Percentiles rank a stretch among this genome's conserved stretches.
Conservation (phyloP, 257 asterid genomes). For the Solanum clarkiae region DNA sequence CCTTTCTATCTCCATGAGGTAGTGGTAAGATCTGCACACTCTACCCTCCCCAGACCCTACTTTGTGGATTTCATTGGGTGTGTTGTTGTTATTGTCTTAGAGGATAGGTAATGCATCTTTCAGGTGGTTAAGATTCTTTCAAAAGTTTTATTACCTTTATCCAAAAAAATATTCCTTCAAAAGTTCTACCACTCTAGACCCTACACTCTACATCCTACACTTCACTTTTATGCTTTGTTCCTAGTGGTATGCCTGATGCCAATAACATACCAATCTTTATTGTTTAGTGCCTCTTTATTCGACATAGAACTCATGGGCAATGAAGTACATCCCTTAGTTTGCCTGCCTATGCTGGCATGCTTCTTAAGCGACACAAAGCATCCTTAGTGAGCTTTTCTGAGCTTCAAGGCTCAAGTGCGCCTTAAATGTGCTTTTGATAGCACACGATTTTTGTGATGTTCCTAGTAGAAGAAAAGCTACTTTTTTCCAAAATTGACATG, state of each 20-base stretch:
- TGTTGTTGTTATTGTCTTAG: not conserved
- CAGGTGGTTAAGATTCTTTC: not conserved
- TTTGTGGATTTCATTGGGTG: no score
- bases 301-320: not conserved
- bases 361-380: not conserved
- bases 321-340: not conserved
- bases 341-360: not conserved
- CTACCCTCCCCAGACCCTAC: no score
- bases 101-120: not conserved
- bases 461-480: not conserved
- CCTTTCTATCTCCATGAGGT: no score
- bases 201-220: not conserved
- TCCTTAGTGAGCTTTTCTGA: not conserved
- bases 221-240: not conserved
- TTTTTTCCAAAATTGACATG: not conserved
- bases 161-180: no score
- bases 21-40: no score
- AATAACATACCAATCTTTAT: not conserved
- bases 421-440: not conserved
- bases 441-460: not conserved
- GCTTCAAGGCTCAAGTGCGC: not conserved
- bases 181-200: no score
- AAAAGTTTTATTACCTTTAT: not conserved
- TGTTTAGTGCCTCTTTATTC: not conserved
- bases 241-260: not conserved